Base-by-base conservation (phyloP, 148 eudicot genomes). In the Polygonum maritimum region DNA sequence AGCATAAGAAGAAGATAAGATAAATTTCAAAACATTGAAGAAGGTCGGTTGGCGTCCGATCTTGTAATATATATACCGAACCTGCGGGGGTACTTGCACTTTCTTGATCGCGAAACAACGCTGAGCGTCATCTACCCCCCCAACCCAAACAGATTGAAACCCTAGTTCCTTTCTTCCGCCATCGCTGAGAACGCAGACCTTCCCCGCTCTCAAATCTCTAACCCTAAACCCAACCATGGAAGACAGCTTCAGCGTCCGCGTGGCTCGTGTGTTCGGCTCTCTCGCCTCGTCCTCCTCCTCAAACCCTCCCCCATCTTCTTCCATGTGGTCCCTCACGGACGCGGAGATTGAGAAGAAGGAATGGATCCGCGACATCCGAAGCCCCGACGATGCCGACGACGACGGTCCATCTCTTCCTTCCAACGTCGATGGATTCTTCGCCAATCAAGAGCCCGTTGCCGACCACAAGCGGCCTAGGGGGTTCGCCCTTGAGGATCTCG, bases 241-340 rank as follows among this genome's bases (percentile, higher is more conserved):
- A 36, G 93, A 91, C 57, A 89, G 79, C 55, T 89, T 89, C 83
- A 86, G 75, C 45, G 85, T 84, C 41, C 92, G 93, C 38, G 87
- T 89, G 2, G 89, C 84, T 70, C 87, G 79, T 81, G 78, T 69
- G 0, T 91, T 91, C 83, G 93, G 89, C 48, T 78, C 89, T 5
- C 90, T 89, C 55, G 78, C 88, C 52, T 48, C 84, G 0, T 58
- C 83, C n/a, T 35, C 90, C n/a, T 70, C 81, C 3, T 22, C 47
- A 18, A 75, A 40, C 35, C 54, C 78, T 4, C 69, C 81, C 19
- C 16, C 65, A 9, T 44, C 72, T 67, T 83, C 89, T 67, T 85
- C 89, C 9, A 63, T 88, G 12, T 91, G 97, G 97, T 75, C 79
- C 70, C 90, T 91, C 71, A 89, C 93, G 0, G 93, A 91, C 80